phyloP scores from a whole-genome alignment of 306 rosid species.

The Prunus campanulata region DNA sequence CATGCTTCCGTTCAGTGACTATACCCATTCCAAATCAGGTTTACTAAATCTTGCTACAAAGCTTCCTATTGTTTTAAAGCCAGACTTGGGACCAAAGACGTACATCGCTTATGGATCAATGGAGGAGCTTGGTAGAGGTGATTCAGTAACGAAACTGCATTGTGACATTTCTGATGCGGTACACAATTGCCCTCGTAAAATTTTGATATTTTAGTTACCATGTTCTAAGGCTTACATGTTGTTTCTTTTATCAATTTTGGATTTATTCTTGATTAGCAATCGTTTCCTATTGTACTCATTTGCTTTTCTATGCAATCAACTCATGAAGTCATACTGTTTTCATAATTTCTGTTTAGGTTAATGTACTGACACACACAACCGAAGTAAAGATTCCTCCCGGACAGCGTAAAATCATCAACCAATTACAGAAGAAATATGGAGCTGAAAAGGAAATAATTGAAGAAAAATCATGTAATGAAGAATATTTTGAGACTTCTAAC shows the following conservation, averaged over 20 bases:
- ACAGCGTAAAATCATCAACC: constrained; percentile 38
- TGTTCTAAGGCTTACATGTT: not conserved
- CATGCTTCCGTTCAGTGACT: constrained; percentile 63
- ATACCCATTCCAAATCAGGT: constrained; percentile 63
- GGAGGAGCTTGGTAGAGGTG: constrained; percentile 62
- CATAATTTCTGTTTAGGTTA: constrained; percentile 46
- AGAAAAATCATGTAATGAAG: constrained; percentile 19
- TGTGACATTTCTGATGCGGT: constrained; percentile 75
- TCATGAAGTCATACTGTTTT: constrained; percentile 7
- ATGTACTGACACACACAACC: constrained; percentile 53
- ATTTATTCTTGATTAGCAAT: not conserved
- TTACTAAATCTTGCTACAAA: constrained; percentile 58
- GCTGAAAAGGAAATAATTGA: constrained; percentile 27
- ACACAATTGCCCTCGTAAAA: constrained; percentile 12
- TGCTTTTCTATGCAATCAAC: constrained; percentile 1
- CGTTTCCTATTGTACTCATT: not conserved
- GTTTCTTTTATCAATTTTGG: not conserved
- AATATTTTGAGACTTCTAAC: constrained; percentile 25
- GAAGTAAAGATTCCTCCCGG: constrained; percentile 42
- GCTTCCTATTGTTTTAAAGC: constrained; percentile 58
- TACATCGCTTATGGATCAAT: constrained; percentile 59
- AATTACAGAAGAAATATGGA: constrained; percentile 39
- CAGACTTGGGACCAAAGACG: constrained; percentile 70
- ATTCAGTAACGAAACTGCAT: constrained; percentile 65
- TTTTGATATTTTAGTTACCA: constrained; percentile 2